Percentiles rank a stretch among this genome's conserved stretches.
These are phyloP conservation scores for Sporobolomyces roseus DNA, from an alignment of 768 basidiomycete species.

Conservation along the genomic window DNA sequence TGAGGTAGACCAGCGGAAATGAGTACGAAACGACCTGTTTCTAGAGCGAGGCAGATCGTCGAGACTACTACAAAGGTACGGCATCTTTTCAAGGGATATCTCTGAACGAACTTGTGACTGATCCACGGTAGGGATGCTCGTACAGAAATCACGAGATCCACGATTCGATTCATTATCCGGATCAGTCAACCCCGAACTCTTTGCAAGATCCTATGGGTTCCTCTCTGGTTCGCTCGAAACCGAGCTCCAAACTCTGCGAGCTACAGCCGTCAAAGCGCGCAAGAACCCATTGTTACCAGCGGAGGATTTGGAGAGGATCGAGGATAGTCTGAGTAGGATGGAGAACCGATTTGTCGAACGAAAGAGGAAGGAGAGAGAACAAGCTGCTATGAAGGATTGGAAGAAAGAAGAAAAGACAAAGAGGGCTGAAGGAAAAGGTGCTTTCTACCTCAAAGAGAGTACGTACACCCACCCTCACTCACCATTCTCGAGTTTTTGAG, in stretches of 20 bases:
- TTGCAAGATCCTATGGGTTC: constrained; percentile 37
- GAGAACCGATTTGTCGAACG: constrained; percentile 34
- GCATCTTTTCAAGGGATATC: too few species aligned
- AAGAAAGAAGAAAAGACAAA: constrained; percentile 37
- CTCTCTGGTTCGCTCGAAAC: constrained; percentile 20
- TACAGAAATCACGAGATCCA: constrained; percentile 39
- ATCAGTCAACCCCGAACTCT: constrained; percentile 28
- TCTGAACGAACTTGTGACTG: too few species aligned
- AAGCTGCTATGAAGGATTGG: constrained; percentile 28
- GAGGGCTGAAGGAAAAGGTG: constrained; percentile 33
- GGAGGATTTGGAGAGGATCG: constrained; percentile 31
- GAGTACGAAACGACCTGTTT: constrained; percentile 33
- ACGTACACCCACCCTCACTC: background rate
- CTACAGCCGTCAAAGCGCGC: constrained; percentile 21
- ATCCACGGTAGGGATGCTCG: too few species aligned
- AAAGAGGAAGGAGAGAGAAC: constrained; percentile 31
- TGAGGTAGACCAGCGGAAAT: constrained; percentile 30
- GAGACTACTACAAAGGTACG: constrained; percentile 20
- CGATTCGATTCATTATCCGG: constrained; percentile 41
- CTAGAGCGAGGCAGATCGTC: constrained; percentile 29
- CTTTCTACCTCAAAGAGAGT: constrained; percentile 40
- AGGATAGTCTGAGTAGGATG: constrained; percentile 37
- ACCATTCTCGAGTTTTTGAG: background rate
- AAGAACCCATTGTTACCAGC: constrained; percentile 19
- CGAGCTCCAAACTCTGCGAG: constrained; percentile 31